Evolutionary conservation across 108 stramenopile genomes (phyloP), one percentile per base, ranked within the genome.

Genomic region (Fragilariopsis cylindrus): DNA sequence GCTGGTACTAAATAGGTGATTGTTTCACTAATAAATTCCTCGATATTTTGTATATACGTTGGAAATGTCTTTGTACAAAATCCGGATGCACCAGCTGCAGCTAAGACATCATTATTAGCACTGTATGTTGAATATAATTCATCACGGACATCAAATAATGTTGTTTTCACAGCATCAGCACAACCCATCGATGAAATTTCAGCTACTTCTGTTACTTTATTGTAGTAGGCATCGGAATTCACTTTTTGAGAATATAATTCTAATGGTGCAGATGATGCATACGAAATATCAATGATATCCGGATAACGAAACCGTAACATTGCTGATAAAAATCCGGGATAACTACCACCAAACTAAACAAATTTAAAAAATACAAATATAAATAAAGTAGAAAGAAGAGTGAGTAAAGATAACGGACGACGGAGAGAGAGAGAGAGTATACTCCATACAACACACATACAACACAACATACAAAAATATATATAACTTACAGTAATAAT

Each of bases 291-390:
- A 3, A 90, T 81, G 48, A 88, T 72, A 19, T 94, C 80, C 4
- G 90, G 84, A 71, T 83, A 76, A 47, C 71, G 74, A 13, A 91
- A 72, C 5, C 93, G 87, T 44, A 91, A 69, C 87, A 90, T 85
- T 71, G 85, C 85, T 12, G 81, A 74, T 19, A 95, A 71, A 74
- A 89, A 95, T 13, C 93, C 93, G 2, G 93, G 93, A 78, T 95
- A 95, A 41, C 85, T 87, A 19, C 93, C 93, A 39, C 90, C 91
- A 8, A 63, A 63, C 62, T 63, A 3, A 9, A 0, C 5, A 41
- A 39, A 60, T 21, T 16, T 11, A 60, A 82, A 4, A 1, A 60
- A 30, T 40, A 30, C 5, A 60, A 60, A 21, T 41, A 60, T 42
- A 18, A 0, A 60, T n/a, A 19, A 60, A 5, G 19, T 6, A 6